Conservation (phyloP, 202 grass and related monocot genomes). For the Schoenoplectus triqueter region DNA sequence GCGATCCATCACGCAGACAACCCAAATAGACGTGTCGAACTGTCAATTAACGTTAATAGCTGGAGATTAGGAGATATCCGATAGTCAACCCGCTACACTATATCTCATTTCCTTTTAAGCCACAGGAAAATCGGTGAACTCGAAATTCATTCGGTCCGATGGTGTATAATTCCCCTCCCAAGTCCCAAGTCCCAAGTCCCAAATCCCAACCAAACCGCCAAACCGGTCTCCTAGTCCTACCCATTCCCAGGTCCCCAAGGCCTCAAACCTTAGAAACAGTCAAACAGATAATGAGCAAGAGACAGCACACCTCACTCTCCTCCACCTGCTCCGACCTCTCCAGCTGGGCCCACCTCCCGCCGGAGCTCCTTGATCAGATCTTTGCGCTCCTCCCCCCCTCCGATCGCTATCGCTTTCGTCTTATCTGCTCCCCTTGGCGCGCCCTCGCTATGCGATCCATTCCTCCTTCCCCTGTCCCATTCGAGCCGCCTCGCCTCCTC, state of each 20-base stretch:
- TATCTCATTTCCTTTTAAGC: neutral
- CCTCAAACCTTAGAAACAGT: neutral
- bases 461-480: slow-evolving; percentile 25
- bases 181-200: no score
- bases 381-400: neutral
- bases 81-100: neutral
- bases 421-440: slow-evolving; percentile 24
- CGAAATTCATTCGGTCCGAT: neutral
- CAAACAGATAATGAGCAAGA: neutral
- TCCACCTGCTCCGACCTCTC: neutral
- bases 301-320: neutral
- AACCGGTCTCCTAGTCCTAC: no score
- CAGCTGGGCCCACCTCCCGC: slow-evolving; percentile 25
- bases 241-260: neutral
- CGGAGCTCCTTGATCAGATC: slow-evolving; percentile 30
- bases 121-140: neutral
- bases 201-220: no score
- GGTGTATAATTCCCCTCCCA: neutral
- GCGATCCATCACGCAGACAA: no score
- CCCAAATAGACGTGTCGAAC: neutral
- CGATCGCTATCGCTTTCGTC: slow-evolving; percentile 24
- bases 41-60: neutral
- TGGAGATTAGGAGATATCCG: neutral
- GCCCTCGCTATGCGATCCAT: neutral
- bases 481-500: slow-evolving; percentile 34